A percentile compares a stretch with the other conserved stretches of the same genome.
Evolutionary conservation across 306 rosid species (phyloP).

Genomic region (Castanospermum australe): DNA sequence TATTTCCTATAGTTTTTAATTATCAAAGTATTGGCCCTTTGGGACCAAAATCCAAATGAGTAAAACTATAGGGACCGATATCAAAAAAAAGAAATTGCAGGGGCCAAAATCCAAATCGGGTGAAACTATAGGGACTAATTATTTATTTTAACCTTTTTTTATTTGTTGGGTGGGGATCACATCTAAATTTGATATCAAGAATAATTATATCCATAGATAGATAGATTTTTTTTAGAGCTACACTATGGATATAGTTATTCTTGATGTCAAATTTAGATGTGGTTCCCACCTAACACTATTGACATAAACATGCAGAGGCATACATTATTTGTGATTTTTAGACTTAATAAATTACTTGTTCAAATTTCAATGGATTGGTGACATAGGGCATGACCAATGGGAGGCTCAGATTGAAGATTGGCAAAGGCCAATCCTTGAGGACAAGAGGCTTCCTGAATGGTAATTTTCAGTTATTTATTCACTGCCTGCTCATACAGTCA

Average conservation of each 20-base stretch:
- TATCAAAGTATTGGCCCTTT: too few species aligned
- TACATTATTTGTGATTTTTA: slow-evolving; percentile 13
- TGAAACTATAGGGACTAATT: too few species aligned
- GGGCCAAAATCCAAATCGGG: too few species aligned
- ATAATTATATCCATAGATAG: background rate
- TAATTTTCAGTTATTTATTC: slow-evolving; percentile 42
- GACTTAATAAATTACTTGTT: background rate
- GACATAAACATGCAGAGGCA: slow-evolving; percentile 6
- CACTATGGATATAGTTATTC: slow-evolving; percentile 9
- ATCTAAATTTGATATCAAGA: slow-evolving; percentile 12
- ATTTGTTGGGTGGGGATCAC: slow-evolving; percentile 9
- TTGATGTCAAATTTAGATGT: slow-evolving; percentile 11
- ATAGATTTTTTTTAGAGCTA: slow-evolving; percentile 18
- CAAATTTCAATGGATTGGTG: slow-evolving; percentile 24
- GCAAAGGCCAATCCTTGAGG: slow-evolving; percentile 94
- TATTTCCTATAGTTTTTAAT: too few species aligned
- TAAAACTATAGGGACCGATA: too few species aligned
- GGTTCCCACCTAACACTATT: slow-evolving; percentile 3
- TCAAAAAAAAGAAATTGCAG: too few species aligned
- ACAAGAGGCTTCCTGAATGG: slow-evolving; percentile 95
- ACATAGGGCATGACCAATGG: slow-evolving; percentile 71
- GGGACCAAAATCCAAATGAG: too few species aligned
- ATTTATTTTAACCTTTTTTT: too few species aligned
- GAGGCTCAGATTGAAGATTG: slow-evolving; percentile 89
- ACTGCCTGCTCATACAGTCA: background rate